Base-by-base conservation (phyloP, 2,329 filamentous ascomycete species). In the Aspergillus fischeri region DNA sequence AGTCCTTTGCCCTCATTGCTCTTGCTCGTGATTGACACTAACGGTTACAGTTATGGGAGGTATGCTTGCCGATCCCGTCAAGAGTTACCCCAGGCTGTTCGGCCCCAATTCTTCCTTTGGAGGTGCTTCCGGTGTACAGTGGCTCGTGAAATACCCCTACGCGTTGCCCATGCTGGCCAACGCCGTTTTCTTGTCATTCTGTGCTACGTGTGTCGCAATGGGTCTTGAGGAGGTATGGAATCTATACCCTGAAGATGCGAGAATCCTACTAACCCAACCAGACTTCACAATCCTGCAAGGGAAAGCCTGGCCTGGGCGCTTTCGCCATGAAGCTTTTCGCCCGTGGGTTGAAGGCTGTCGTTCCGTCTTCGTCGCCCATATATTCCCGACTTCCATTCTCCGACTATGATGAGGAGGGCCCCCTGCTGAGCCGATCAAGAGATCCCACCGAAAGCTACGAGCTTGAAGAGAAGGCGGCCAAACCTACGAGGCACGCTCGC, bases 111-210 rank as follows among this genome's bases (percentile, higher is more conserved):
- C 83, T 1, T 70, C 79, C 0, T 78, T 88, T 52, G 83, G 83
- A 4, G 83, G 83, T 9, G 73, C 78, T 45, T 53, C 77, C 45
- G 84, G 84, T 0, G 85, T 85, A 1, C 70, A 80, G 49, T 89
- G 87, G 85, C 80, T 88, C 70, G 78, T 74, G 25, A 74, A 71
- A 48, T 90, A 84, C 67, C 87, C 87, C 0, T 90, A 88, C 70
- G 86, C 87, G 1, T 73, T 89, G 51, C 88, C 88, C 0, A 89
- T 88, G 68, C 71, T 90, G 4, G 78, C 88, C 50, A 89, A 86
- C 65, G 82, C 83, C 4, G 60, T 81, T 1, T 84, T 87, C 59
- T 75, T 90, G 20, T 67, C 80, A 1, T 68, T 78, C 3, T 83
- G 84, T 3, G 82, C 83, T 0, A 62, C 79, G 10, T 73, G 81